A percentile compares a stretch with the other conserved stretches of the same genome.
phyloP scores from a whole-genome alignment of 2,329 filamentous ascomycete species.

The Neofusicoccum laricinum region DNA sequence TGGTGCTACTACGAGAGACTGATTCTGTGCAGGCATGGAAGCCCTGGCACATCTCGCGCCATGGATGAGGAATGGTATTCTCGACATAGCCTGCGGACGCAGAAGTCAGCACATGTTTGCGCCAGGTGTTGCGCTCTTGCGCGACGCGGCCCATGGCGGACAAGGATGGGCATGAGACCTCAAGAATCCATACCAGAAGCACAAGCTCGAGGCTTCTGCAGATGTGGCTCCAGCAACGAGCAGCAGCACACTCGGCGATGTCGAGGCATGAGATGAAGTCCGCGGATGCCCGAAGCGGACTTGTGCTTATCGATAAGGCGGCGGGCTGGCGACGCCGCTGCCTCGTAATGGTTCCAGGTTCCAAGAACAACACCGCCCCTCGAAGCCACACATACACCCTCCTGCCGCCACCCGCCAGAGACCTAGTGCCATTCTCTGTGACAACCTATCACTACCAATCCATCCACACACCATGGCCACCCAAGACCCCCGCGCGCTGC shows the following conservation, averaged over 20 bases:
- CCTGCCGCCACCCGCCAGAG: neutral
- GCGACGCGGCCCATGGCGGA: neutral
- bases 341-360: slow-evolving; percentile 15
- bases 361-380: slow-evolving; percentile 9
- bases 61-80: neutral
- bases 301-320: slow-evolving; percentile 6
- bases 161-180: too few species aligned
- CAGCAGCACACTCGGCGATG: neutral
- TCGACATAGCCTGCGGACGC: neutral
- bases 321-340: slow-evolving; percentile 9
- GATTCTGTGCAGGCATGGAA: neutral
- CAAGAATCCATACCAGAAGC: neutral
- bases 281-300: neutral
- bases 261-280: neutral
- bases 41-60: neutral
- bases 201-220: neutral
- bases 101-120: neutral
- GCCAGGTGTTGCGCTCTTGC: neutral
- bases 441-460: neutral
- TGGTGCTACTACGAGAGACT: neutral
- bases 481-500: slow-evolving; percentile 68
- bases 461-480: slow-evolving; percentile 58
- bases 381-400: neutral
- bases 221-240: neutral
- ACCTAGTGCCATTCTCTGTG: neutral